Evolutionary conservation across 2,329 filamentous ascomycete species (phyloP), one percentile per base, ranked within the genome.

Genomic region (Elsinoe australis): DNA sequence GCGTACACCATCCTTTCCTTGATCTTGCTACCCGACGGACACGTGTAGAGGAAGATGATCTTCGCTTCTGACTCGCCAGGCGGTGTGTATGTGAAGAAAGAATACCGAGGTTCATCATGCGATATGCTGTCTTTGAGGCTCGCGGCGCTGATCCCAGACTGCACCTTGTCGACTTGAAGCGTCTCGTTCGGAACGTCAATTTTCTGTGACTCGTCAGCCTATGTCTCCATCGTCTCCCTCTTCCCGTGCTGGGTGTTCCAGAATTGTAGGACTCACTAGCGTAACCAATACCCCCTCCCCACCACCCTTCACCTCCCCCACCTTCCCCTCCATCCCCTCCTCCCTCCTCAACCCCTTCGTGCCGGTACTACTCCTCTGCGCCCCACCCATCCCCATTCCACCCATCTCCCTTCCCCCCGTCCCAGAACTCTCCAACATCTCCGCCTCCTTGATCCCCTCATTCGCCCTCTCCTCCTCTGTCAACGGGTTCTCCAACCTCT

Each of bases 1-100:
- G 86, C 85, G 63, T 92, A 92, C 60, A 92, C 67, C 87, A 94
- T 94, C 54, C 85, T 75, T 67, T 85, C 83, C 69, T 87, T 89
- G 69, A 92, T 85, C 67, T 81, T 85, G 46, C 74, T 79, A 21
- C 71, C 76, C 0, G 76, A 70, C 0, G 87, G 87, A 63, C 85
- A 88, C 4, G 85, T 90, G 68, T 88, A 90, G 61, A 92, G 80
- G 69, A 92, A 92, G 4, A 90, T 71, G 39, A 90, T 70, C 46
- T 71, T 68, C 51, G 74, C 66, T 36, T 61, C 54, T 17, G 78
- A 78, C 24, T 70, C 67, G 52, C 79, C 57, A 61, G 67, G 33
- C 74, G 74, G 59, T 83, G 75, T 69, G 63, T 80, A 85, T 21
- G 81, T 75, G 71, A 83, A 92, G 62, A 92, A 87, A 5, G 81